A percentile compares a stretch with the other conserved stretches of the same genome.
phyloP scores from a whole-genome alignment of 805 yeast genomes.

The Kodamaea fukazawae region DNA sequence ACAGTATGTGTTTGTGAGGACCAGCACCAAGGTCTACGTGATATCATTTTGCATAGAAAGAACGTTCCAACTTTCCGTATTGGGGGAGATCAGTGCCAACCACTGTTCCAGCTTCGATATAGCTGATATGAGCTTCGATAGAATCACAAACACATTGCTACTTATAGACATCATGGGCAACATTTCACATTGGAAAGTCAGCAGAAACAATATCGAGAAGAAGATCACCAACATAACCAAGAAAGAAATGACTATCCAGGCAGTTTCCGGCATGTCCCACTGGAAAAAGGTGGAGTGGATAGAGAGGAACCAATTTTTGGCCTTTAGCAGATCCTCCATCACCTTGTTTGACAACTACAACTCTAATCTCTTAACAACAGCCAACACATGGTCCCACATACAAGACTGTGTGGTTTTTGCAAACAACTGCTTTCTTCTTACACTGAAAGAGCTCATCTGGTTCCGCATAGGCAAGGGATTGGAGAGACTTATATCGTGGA shows the following conservation, averaged over 20 bases:
- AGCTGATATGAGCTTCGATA: constrained; percentile 47
- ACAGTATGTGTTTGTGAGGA: constrained; percentile 36
- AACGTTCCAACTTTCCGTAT: constrained; percentile 6
- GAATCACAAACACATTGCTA: constrained; percentile 33
- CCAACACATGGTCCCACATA: constrained; percentile 53
- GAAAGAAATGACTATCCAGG: constrained; percentile 22
- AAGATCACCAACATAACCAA: background rate
- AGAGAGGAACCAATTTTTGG: constrained; percentile 23
- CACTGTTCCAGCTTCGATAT: constrained; percentile 32
- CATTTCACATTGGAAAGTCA: constrained; percentile 40
- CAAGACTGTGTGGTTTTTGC: constrained; percentile 39
- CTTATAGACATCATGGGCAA: constrained; percentile 51
- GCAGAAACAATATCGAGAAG: background rate
- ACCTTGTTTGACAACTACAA: constrained; percentile 22
- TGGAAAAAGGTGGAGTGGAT: constrained; percentile 56
- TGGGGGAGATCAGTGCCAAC: constrained; percentile 20
- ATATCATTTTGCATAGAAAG: constrained; percentile 20
- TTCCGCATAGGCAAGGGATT: constrained; percentile 35
- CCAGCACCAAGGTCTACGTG: constrained; percentile 31
- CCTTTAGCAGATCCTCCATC: constrained; percentile 44
- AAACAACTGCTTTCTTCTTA: constrained; percentile 50
- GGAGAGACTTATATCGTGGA: constrained; percentile 65
- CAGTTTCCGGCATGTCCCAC: constrained; percentile 51
- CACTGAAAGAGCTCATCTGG: constrained; percentile 65
- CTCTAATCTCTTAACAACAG: constrained; percentile 38